Base-by-base conservation (phyloP, 768 basidiomycete genomes). In the Boletus patriciae region DNA sequence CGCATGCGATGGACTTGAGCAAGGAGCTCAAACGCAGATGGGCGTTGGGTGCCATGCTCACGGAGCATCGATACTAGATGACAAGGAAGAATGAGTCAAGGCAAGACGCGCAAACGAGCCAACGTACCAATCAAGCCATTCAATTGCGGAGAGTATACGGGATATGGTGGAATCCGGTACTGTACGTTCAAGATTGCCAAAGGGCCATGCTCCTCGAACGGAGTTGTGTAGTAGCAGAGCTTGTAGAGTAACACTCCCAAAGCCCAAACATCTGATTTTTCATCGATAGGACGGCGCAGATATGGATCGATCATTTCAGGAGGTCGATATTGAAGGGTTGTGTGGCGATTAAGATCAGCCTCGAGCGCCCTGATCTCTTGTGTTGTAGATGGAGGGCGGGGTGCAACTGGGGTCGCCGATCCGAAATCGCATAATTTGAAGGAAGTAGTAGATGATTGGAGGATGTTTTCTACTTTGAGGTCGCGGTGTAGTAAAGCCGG, bases 391-490 rank as follows among this genome's bases (percentile, higher is more conserved):
- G 96, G 94, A 12, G 92, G 82, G 58, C 83, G 81, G 8, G 76
- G 65, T 19, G 86, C 75, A 21, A 94, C 87, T 3, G 85, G 81
- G 0, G 89, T 87, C 2, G 96, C 90, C 33, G 94, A 97, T 46
- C 97, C 97, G 74, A 99, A 99, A 71, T 99, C 97, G 71, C 97
- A 99, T 9, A 99, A 80, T 71, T 99, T 99, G 81, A 86, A 99
- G 0, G 85, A 86, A 1, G 90, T 87, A 2, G 83, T 72, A 3
- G 88, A 86, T 8, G 93, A 86, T 67, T 96, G 92, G 1, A 99
- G 83, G 64, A 99, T 98, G 73, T 99, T 99, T 72, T 99, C 97
- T 34, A 99, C 95, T 75, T 99, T 99, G 69, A 99, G 84, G 75
- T 99, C 97, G 41, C 97, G 92, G 68, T 99, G 97, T 23, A 99